Evolutionary conservation across 2,329 filamentous ascomycete species (phyloP).

Genomic region (Aspergillus fijiensis): DNA sequence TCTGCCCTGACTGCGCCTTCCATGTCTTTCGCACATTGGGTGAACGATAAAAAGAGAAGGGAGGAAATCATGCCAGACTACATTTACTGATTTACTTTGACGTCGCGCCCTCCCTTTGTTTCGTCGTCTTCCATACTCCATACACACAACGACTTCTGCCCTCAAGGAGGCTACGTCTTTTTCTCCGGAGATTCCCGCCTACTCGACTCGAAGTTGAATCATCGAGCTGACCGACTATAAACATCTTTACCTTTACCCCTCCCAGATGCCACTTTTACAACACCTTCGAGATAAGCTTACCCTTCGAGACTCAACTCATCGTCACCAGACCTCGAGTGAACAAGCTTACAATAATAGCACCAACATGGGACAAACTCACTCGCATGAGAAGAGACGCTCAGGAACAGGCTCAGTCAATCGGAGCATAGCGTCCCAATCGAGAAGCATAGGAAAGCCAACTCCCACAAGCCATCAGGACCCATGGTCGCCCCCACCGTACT

Average conservation of each 20-base stretch:
- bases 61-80: neutral
- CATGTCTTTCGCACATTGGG: neutral
- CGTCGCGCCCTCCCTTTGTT: neutral
- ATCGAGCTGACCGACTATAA: neutral
- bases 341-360: neutral
- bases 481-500: slow-evolving; percentile 24
- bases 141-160: neutral
- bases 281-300: neutral
- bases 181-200: neutral
- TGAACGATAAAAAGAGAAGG: neutral
- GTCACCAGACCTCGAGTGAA: neutral
- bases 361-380: neutral
- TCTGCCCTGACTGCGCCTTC: neutral
- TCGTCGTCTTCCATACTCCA: neutral
- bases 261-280: neutral
- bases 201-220: neutral
- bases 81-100: neutral
- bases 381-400: neutral
- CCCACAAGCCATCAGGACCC: neutral
- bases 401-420: neutral
- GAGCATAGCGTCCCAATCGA: neutral
- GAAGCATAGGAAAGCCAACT: neutral
- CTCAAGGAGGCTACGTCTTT: neutral
- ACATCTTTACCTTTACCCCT: too few relatives aligned
- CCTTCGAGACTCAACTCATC: neutral